Percentiles rank a stretch among this genome's conserved stretches.
Conservation (phyloP, 345 rosid species). For the rapeseed (Brassica napus) region Da-Ae NC_063452.1:2955501-2956000, state of each 20-base stretch:
- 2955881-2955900: not conserved
- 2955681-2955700: no score
- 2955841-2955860: not conserved
- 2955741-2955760: no score
- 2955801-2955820: not conserved
- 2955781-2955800: not conserved
- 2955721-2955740: no score
- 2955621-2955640: no score
- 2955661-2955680: not conserved
- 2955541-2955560: not conserved
- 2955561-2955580: no score
- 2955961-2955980: not conserved
- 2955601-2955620: no score
- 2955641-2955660: no score
- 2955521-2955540: no score
- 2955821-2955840: not conserved
- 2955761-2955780: not conserved
- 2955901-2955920: not conserved
- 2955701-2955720: not conserved
- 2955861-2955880: not conserved
- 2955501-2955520: not conserved
- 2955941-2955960: not conserved
- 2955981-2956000: not conserved
- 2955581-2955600: no score
- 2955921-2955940: not conserved